phyloP scores from a whole-genome alignment of 441 rosid species.

The Erodium chrysanthum region DNA sequence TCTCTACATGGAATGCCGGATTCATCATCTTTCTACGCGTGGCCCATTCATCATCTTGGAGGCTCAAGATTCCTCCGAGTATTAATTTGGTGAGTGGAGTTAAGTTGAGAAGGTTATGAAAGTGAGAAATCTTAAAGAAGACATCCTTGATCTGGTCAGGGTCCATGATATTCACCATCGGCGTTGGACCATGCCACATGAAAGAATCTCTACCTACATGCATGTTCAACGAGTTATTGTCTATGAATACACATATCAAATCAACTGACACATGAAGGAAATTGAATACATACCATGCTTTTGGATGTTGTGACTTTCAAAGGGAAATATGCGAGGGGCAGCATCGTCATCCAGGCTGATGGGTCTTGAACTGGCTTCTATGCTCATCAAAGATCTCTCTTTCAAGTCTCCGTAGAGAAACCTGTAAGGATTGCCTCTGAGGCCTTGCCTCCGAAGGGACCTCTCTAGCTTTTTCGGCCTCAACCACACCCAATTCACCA shows the following conservation, averaged over 20 bases:
- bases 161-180: constrained; percentile 4
- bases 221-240: background rate
- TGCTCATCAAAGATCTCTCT: background rate
- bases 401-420: constrained; percentile 20
- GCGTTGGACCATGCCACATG: constrained; percentile 15
- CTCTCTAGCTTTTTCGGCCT: constrained; percentile 25
- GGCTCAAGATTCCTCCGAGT: background rate
- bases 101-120: too few species aligned
- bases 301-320: background rate
- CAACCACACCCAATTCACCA: constrained; percentile 24
- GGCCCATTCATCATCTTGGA: constrained; percentile 13
- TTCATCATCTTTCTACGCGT: constrained; percentile 12
- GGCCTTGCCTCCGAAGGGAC: constrained; percentile 25
- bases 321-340: constrained; percentile 16
- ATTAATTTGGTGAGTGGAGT: background rate
- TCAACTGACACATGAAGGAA: too few species aligned
- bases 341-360: constrained; percentile 17
- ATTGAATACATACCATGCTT: constrained; percentile 7
- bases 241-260: too few species aligned
- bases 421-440: too few species aligned
- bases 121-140: background rate
- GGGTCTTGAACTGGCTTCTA: constrained; percentile 15
- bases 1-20: constrained; percentile 15
- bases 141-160: constrained; percentile 5
- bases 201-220: constrained; percentile 5